Base-by-base conservation (phyloP, 2,329 filamentous ascomycete genomes). In the Paraconiothyrium brasiliense region DNA sequence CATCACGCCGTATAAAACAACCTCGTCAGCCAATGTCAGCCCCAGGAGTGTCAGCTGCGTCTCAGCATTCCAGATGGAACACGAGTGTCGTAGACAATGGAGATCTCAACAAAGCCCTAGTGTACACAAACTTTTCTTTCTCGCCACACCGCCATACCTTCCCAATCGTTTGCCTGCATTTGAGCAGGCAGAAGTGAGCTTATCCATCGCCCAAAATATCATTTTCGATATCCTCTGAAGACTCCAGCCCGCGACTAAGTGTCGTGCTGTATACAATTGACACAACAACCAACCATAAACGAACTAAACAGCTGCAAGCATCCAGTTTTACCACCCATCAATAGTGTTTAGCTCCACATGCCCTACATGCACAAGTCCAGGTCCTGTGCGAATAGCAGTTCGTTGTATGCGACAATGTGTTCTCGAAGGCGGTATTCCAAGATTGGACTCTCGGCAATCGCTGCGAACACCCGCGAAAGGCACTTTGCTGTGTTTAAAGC, bases 361-460 rank as follows among this genome's bases (percentile, higher is more conserved):
- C 5, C 39, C 47, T 50, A 39, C 34, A 27, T 14, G 20, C n/a
- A 44, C 11, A 60, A 44, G 16, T 49, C 24, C 35, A 46, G 30
- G 22, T 51, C 24, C 41, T 24, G 22, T 39, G 54, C 32, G 34
- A 54, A 48, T 16, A 61, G 44, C 14, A 48, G 39, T 43, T 58
- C 14, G 49, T 58, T 57, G 47, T 54, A 54, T 13, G 10, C 7
- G 20, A 46, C 16, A 7, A 61, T 41, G 2, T 34, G n/a, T 13
- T 54, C 9, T 20, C 44, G 37, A 20, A 50, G 44, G 32, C 27
- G 13, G 10, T 37, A 13, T 9, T 14, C 43, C 3, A 35, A 14
- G 7, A 54, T 54, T 9, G 49, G 39, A 4, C 48, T 30, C 14
- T 44, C 37, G 7, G 43, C 47, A 11, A 43, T 37, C 14, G 22